Evolutionary conservation across 1,284 basidiomycete species (phyloP), one percentile per base, ranked within the genome.

Genomic region (Ceratobasidium sp.): DNA sequence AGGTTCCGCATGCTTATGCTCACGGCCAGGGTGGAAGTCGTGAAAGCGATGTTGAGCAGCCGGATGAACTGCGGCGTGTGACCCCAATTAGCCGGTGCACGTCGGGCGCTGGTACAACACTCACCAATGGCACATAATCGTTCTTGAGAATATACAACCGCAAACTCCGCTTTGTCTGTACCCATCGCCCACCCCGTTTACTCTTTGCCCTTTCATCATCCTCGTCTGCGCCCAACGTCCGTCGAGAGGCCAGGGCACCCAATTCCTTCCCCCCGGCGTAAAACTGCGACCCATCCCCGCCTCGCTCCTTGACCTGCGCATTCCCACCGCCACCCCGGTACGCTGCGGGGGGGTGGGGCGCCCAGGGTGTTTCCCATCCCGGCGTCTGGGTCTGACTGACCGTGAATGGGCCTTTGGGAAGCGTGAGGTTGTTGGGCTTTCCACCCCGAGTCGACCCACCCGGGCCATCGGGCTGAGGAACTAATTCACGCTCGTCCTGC

Each of bases 41-140:
- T 95, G 78, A 96, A 92, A 1, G 89, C 85, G 74, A 97, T 89
- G 80, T 96, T 96, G 81, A 92, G 87, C 76, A 93, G 86, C 74
- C 95, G 91, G 81, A 95, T 94, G 46, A 96, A 85, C 88, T 97
- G n/a, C n/a, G n/a, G 78, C 72, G 77, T 79, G 27, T 80, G 79
- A 43, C 8, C 34, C 76, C 71, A 76, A 77, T 48, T 77, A 76
- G 76, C 75, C 27, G 39, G 7, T 49, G 22, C 22, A 19, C 16
- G 8, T 19, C 31, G 56, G 19, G 19, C 13, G 19, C 34, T 22
- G 54, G 22, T 14, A 64, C 43, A 51, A 48, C 64, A 81, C 87
- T 71, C 78, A 93, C 92, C 83, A 94, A 80, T 69, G 92, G 92
- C 66, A 92, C 90, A 81, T 92, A 92, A 69, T 86, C 82, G 77